Conservation (phyloP, 768 basidiomycete species). For the Strobilomyces dryophilus region DNA sequence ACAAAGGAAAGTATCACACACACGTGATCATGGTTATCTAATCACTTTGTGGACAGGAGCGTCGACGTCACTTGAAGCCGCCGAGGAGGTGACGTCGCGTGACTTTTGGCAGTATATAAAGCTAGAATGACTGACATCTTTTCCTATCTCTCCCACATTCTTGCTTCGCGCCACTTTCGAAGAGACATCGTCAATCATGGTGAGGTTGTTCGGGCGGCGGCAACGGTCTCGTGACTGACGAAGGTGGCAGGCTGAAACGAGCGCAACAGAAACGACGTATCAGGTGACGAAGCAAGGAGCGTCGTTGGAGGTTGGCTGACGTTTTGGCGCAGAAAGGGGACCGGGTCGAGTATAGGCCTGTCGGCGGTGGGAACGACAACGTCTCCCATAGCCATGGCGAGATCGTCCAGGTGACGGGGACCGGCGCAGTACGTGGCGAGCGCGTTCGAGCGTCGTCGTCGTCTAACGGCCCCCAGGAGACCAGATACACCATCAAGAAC, state of each 20-base stretch:
- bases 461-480: slow-evolving; percentile 20
- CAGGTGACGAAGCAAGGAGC: slow-evolving; percentile 13
- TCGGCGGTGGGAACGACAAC: slow-evolving; percentile 37
- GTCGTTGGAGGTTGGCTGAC: neutral
- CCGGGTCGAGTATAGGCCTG: slow-evolving; percentile 41
- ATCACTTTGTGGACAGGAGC: slow-evolving; percentile 6
- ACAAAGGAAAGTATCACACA: slow-evolving; percentile 1
- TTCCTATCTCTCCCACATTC: neutral
- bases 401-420: slow-evolving; percentile 30
- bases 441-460: rapidly evolving
- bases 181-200: slow-evolving; percentile 11
- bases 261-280: slow-evolving; percentile 11
- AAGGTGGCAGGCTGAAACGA: slow-evolving; percentile 13
- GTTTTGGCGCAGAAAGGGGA: slow-evolving; percentile 31
- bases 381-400: slow-evolving; percentile 37
- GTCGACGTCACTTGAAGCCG: slow-evolving; percentile 14
- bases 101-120: slow-evolving; percentile 18
- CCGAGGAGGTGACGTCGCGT: slow-evolving; percentile 15
- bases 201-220: neutral
- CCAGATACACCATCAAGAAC: slow-evolving; percentile 38
- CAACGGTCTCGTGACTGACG: neutral
- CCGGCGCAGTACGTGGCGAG: slow-evolving; percentile 32
- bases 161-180: neutral
- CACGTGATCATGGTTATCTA: slow-evolving; percentile 6
- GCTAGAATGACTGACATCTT: neutral